Evolutionary conservation across 2,329 filamentous ascomycete species (phyloP).

Genomic region (Aspergillus fumigatiaffinis): DNA sequence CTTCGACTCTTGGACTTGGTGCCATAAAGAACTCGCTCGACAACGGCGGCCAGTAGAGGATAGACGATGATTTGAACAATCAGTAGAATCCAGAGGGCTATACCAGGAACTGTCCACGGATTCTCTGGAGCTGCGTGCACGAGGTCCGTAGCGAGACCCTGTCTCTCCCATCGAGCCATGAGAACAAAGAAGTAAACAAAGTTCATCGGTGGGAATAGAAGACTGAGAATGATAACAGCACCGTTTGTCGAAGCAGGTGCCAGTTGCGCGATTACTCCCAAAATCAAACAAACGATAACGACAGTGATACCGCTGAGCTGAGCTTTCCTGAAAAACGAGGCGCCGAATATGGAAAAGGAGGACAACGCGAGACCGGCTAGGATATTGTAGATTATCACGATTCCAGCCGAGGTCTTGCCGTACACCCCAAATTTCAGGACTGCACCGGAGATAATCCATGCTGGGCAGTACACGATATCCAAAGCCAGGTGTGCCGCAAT

Average conservation of each 20-base stretch:
- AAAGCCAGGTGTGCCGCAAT: slow-evolving; percentile 77
- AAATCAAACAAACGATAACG: slow-evolving; percentile 66
- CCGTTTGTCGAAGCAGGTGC: slow-evolving; percentile 57
- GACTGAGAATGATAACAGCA: slow-evolving; percentile 64
- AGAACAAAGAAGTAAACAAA: slow-evolving; percentile 77
- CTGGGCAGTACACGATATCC: slow-evolving; percentile 72
- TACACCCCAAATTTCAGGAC: slow-evolving; percentile 64
- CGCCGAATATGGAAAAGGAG: slow-evolving; percentile 76
- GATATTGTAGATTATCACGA: slow-evolving; percentile 71
- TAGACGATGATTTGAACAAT: slow-evolving; percentile 74
- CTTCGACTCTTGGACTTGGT: slow-evolving; percentile 63
- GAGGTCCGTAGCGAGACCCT: slow-evolving; percentile 59
- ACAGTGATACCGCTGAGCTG: slow-evolving; percentile 82
- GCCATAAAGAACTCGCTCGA: slow-evolving; percentile 73
- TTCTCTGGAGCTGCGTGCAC: slow-evolving; percentile 58
- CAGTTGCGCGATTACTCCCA: slow-evolving; percentile 80
- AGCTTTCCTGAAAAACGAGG: slow-evolving; percentile 78
- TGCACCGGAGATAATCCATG: slow-evolving; percentile 73
- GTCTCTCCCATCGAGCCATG: slow-evolving; percentile 70
- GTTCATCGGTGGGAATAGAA: slow-evolving; percentile 83
- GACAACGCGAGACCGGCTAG: slow-evolving; percentile 72
- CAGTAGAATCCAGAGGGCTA: slow-evolving; percentile 73
- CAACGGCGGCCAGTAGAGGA: slow-evolving; percentile 67
- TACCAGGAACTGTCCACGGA: slow-evolving; percentile 66
- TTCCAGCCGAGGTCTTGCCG: slow-evolving; percentile 56